Conservation (phyloP, 352 stramenopile genomes). For the Phytophthora citrophthora region DNA sequence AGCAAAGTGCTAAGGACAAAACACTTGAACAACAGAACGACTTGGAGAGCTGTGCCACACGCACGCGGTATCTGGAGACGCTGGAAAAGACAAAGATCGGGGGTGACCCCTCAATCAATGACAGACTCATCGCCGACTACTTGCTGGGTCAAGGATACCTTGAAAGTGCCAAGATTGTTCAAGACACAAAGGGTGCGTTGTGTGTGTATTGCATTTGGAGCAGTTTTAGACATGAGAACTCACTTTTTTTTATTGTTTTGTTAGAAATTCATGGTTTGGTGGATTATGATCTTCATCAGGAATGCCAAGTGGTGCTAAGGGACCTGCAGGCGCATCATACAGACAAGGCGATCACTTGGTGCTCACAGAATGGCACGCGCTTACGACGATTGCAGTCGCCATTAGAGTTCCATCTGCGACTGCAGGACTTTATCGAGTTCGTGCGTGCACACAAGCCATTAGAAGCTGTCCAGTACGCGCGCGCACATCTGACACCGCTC, state of each 20-base stretch:
- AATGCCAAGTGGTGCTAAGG: constrained; percentile 63
- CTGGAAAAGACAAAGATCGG: constrained; percentile 37
- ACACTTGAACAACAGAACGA: constrained; percentile 54
- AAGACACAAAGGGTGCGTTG: constrained; percentile 56
- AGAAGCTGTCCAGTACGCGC: constrained; percentile 79
- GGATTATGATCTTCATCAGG: constrained; percentile 63
- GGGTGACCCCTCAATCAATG: constrained; percentile 28
- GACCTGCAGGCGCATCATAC: constrained; percentile 62
- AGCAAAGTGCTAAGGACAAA: constrained; percentile 57
- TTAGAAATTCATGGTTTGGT: constrained; percentile 68
- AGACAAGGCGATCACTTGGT: constrained; percentile 67
- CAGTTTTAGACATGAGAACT: background rate
- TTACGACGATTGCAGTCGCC: constrained; percentile 71
- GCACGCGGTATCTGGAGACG: constrained; percentile 50
- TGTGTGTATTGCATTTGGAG: background rate
- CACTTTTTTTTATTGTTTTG: background rate
- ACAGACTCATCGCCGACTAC: constrained; percentile 79
- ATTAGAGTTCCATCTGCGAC: constrained; percentile 74
- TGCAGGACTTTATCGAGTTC: constrained; percentile 85
- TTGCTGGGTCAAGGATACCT: constrained; percentile 73
- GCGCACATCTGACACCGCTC: constrained; percentile 62
- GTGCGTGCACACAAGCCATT: constrained; percentile 73
- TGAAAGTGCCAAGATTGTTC: constrained; percentile 70
- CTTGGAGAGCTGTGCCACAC: constrained; percentile 60
- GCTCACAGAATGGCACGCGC: constrained; percentile 70